phyloP scores from a whole-genome alignment of 1,284 basidiomycete genomes.

The Puccinia triticina region DNA sequence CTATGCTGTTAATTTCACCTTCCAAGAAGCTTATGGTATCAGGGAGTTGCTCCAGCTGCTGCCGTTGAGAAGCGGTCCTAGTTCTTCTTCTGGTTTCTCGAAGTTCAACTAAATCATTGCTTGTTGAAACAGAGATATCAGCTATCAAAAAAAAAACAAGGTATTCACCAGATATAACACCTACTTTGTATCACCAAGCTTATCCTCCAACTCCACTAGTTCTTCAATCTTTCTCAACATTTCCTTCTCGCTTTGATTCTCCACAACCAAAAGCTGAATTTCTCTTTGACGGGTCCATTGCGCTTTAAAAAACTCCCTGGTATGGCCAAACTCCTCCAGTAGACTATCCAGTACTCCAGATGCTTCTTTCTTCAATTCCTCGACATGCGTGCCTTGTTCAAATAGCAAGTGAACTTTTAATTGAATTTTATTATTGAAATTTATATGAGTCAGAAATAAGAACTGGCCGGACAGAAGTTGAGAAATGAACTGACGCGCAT shows the following conservation, averaged over 20 bases:
- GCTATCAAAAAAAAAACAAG: not conserved
- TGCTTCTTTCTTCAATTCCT: not conserved
- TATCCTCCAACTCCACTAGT: not conserved
- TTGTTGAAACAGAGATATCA: not conserved
- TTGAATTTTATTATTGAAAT: too few relatives aligned
- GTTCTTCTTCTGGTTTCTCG: not conserved
- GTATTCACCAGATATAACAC: not conserved
- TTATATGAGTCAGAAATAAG: too few relatives aligned
- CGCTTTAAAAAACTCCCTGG: not conserved
- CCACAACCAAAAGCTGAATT: not conserved
- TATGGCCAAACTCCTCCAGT: not conserved
- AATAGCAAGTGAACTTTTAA: not conserved
- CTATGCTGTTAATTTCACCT: not conserved
- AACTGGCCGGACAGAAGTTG: too few relatives aligned
- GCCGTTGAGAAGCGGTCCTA: not conserved
- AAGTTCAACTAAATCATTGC: not conserved
- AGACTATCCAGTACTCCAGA: not conserved
- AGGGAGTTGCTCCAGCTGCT: not conserved
- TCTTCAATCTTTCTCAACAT: not conserved
- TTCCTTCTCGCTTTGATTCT: not conserved
- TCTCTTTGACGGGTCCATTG: not conserved
- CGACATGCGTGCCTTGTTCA: not conserved
- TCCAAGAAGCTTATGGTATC: not conserved
- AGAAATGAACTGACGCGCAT: not conserved
- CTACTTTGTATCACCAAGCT: not conserved